Evolutionary conservation across 2,329 filamentous ascomycete genomes (phyloP), one percentile per base, ranked within the genome.

Genomic region (Colletotrichum plurivorum): DNA sequence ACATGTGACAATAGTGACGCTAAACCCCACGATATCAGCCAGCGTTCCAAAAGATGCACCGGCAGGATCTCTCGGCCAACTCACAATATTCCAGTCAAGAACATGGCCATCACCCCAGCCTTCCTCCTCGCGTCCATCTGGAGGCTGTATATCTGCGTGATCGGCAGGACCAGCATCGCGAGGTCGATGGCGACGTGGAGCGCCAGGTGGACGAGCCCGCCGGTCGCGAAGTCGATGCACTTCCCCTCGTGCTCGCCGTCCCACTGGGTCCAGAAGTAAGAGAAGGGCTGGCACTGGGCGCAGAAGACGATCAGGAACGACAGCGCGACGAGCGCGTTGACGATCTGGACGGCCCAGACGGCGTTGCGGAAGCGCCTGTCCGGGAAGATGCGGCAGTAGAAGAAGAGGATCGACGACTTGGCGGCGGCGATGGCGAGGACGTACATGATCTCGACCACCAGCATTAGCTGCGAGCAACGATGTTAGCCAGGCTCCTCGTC

Each of bases 11-110:
- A 70, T 25, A 0, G 63, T 67, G 16, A 70, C 45, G 18, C 63
- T 70, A 2, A 10, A 15, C 16, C 39, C 7, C 6, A 7, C 10
- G 15, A 4, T 4, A 25, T 41, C 20, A 54, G 8, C 10, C 4
- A 52, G 12, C 3, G 2, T 36, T 3, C 9, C 3, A 10, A 4
- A 36, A 10, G 10, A 3, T 36, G 9, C 31, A 36, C 8, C 10
- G 31, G 9, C 27, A 27, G 49, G 5, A 52, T 7, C 16, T 41
- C 12, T 41, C 4, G 16, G 9, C 6, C 5, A 2, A 79, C 80
- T 75, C 70, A 81, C 80, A 84, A 83, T 9, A 79, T 74, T 8
- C 86, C 85, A 9, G 87, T 79, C n/a, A 79, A 77, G 16, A 76
- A 76, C 12, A 74, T 72, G 0, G 69, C 62, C 9, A 67, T 67